Evolutionary conservation across 208 protist genomes (phyloP).

Genomic region (Wallacemonas sp.): DNA sequence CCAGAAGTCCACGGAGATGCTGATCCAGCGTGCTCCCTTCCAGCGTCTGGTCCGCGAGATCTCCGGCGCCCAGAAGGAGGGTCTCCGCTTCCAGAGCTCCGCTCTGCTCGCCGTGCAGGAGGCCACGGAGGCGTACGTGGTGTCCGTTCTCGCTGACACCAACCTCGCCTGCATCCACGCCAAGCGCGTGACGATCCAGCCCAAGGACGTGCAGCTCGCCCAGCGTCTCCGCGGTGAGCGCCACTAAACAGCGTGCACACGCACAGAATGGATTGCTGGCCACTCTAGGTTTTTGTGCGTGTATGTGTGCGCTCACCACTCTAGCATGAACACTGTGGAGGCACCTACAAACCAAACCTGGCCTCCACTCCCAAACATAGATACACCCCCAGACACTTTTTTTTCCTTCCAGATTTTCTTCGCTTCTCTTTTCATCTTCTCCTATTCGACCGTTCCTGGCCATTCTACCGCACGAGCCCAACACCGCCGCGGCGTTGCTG

Average conservation of each 20-base stretch:
- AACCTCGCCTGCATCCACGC: constrained; percentile 89
- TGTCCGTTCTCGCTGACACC: constrained; percentile 91
- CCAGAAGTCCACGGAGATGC: constrained; percentile 85
- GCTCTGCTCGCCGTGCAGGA: constrained; percentile 89
- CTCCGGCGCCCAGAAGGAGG: constrained; percentile 61
- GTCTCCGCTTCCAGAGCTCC: constrained; percentile 85
- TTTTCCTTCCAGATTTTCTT: no score
- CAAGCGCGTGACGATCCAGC: constrained; percentile 83
- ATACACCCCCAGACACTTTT: no score
- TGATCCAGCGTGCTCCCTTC: constrained; percentile 88
- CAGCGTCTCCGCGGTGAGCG: constrained; percentile 60
- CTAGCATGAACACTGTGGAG: no score
- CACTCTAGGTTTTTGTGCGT: no score
- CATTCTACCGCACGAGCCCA: no score
- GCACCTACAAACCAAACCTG: no score
- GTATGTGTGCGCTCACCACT: no score
- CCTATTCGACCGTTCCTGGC: no score
- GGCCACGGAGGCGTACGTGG: constrained; percentile 90
- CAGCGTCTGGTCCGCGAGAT: constrained; percentile 89
- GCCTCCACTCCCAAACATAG: no score
- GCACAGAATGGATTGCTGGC: not conserved
- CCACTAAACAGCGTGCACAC: constrained; percentile 22
- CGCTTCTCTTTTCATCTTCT: no score
- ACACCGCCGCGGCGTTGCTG: no score
- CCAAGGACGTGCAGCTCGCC: constrained; percentile 69